phyloP scores from a whole-genome alignment of 2,329 filamentous ascomycete species.

The Cladosporium oxysporum region DNA sequence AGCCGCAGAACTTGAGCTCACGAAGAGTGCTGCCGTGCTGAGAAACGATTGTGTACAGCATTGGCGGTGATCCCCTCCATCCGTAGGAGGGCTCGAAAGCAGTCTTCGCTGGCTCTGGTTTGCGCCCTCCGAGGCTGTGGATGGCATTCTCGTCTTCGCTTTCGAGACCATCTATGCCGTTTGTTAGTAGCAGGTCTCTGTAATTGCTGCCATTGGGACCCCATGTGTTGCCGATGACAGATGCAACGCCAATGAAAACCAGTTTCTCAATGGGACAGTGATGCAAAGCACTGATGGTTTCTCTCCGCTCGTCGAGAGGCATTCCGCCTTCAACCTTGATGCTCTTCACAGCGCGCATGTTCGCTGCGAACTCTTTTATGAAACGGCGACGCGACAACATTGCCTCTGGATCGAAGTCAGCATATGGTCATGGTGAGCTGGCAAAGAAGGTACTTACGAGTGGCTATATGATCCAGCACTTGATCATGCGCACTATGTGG shows the following conservation, averaged over 20 bases:
- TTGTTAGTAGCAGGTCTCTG: constrained; percentile 17
- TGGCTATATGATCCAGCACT: background rate
- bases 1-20: constrained; percentile 52
- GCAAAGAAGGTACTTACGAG: background rate
- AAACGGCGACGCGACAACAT: constrained; percentile 33
- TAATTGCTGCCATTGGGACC: constrained; percentile 34
- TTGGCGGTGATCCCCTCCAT: constrained; percentile 41
- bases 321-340: constrained; percentile 52
- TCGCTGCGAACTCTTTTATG: constrained; percentile 46
- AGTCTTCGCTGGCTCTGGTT: constrained; percentile 30
- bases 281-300: constrained; percentile 46
- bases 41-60: constrained; percentile 46
- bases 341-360: constrained; percentile 44
- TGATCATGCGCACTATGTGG: constrained; percentile 25
- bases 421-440: background rate
- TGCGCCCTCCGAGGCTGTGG: constrained; percentile 27
- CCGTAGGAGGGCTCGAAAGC: constrained; percentile 43
- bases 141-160: constrained; percentile 36
- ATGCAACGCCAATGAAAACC: constrained; percentile 48
- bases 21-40: constrained; percentile 44
- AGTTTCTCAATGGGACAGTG: constrained; percentile 46
- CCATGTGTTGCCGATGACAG: constrained; percentile 50
- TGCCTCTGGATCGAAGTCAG: background rate
- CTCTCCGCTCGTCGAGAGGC: constrained; percentile 50
- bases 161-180: constrained; percentile 31